Evolutionary conservation across 129 eudicot genomes (phyloP).

Genomic region (Helianthus annuus): HanXRQr2.0-SUNRISE NC_035441.2:139908539-139909038

Average conservation of each 20-base stretch:
- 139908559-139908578: conserved; percentile 67
- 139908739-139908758: conserved; percentile 93
- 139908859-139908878: conserved; percentile 96
- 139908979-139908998: conserved; percentile 96
- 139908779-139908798: conserved; percentile 90
- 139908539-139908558: conserved; percentile 34
- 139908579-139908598: conserved; percentile 87
- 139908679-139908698: conserved; percentile 90
- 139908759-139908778: conserved; percentile 95
- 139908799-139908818: conserved; percentile 96
- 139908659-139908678: conserved; percentile 99
- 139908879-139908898: conserved; percentile 67
- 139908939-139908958: conserved; percentile 47
- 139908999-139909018: conserved; percentile 82
- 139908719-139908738: conserved; percentile 98
- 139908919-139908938: neutral
- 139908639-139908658: conserved; percentile 97
- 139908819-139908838: conserved; percentile 93
- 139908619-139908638: conserved; percentile 96
- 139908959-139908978: conserved; percentile 99
- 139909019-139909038: conserved; percentile 95
- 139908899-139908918: conserved; percentile 10
- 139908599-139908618: conserved; percentile 97
- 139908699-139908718: conserved; percentile 96
- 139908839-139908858: conserved; percentile 99